Conservation (phyloP, 345 rosid genomes). For the Salix arbutifolia region DNA sequence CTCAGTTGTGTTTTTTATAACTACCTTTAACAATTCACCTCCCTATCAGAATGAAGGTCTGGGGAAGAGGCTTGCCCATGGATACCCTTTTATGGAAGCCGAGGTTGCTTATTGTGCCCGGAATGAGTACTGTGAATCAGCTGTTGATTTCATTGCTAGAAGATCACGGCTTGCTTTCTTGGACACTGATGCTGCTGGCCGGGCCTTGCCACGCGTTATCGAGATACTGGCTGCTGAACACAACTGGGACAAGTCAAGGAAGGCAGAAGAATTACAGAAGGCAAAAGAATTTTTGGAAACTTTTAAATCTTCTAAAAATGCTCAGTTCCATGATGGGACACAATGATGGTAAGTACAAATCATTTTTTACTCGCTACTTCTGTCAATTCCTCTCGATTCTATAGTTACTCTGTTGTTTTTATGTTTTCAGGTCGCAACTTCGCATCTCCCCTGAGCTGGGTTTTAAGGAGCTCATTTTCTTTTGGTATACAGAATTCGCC, state of each 20-base stretch:
- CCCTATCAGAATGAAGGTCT: constrained; percentile 62
- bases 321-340: constrained; percentile 89
- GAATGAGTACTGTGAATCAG: constrained; percentile 85
- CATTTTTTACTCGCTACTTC: background rate
- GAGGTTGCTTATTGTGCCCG: constrained; percentile 89
- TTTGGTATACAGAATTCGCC: background rate
- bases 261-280: constrained; percentile 60
- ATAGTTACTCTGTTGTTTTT: background rate
- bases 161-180: constrained; percentile 92
- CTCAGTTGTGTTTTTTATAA: background rate
- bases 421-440: constrained; percentile 18
- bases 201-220: constrained; percentile 74
- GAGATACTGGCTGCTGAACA: constrained; percentile 73
- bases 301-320: constrained; percentile 88
- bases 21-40: background rate
- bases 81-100: constrained; percentile 67
- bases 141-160: constrained; percentile 87
- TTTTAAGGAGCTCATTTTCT: constrained; percentile 11
- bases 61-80: constrained; percentile 91
- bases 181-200: constrained; percentile 87
- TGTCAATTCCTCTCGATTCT: background rate
- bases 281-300: constrained; percentile 69
- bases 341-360: constrained; percentile 43
- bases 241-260: constrained; percentile 70
- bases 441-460: constrained; percentile 2